Conservation (phyloP, 2,329 filamentous ascomycete genomes). For the Cladosporium sphaerospermum region DNA sequence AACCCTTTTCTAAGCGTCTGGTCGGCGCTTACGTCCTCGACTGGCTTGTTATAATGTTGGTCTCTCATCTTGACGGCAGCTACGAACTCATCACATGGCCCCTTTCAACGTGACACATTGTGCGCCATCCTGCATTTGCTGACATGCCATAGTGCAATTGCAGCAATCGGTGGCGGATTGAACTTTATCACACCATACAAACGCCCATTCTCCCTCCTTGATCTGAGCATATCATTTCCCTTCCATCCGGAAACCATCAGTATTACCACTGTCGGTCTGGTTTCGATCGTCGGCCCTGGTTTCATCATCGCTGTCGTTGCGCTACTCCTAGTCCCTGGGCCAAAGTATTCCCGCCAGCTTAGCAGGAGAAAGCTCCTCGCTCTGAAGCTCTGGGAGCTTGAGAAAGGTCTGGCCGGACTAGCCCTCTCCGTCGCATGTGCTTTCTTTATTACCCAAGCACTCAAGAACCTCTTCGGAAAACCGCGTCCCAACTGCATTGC, state of each 20-base stretch:
- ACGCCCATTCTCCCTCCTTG: slow-evolving; percentile 63
- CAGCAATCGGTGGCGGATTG: slow-evolving; percentile 31
- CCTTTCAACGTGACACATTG: too few species aligned
- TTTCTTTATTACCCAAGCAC: slow-evolving; percentile 74
- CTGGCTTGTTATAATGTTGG: too few species aligned
- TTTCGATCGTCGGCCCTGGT: slow-evolving; percentile 52
- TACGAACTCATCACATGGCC: too few species aligned
- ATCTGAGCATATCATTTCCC: slow-evolving; percentile 78
- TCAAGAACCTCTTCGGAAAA: slow-evolving; percentile 69
- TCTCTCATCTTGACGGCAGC: too few species aligned
- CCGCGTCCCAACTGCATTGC: slow-evolving; percentile 60
- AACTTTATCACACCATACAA: slow-evolving; percentile 49
- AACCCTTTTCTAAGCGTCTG: too few species aligned
- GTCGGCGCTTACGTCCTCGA: too few species aligned
- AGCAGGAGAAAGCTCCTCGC: slow-evolving; percentile 58
- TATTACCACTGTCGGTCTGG: slow-evolving; percentile 53
- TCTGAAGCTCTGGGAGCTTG: slow-evolving; percentile 84
- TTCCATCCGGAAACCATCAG: slow-evolving; percentile 68
- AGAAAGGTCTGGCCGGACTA: slow-evolving; percentile 74
- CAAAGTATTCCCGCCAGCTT: slow-evolving; percentile 43
- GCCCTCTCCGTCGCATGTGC: slow-evolving; percentile 63
- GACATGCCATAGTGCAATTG: neutral
- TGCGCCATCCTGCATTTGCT: too few species aligned
- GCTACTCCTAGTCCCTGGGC: slow-evolving; percentile 64
- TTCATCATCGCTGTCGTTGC: slow-evolving; percentile 62